Conservation (phyloP, 352 stramenopile genomes). For the Globisporangium cylindrosporum region DNA sequence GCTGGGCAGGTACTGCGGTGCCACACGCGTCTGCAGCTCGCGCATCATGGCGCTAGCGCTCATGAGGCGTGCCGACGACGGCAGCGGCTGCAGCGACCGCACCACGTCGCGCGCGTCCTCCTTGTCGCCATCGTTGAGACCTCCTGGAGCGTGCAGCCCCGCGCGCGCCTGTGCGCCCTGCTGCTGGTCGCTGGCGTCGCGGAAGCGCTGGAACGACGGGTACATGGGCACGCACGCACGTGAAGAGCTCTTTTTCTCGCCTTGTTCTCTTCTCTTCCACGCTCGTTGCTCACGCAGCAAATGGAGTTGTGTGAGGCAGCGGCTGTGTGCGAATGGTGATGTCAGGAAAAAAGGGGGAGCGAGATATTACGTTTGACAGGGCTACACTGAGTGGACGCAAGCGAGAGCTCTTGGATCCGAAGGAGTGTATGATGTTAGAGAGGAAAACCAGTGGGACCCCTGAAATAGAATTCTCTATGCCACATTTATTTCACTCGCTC, state of each 20-base stretch:
- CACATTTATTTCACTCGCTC: slow-evolving; percentile 5
- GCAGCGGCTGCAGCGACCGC: slow-evolving; percentile 15
- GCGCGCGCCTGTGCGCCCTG: slow-evolving; percentile 6
- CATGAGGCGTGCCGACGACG: slow-evolving; percentile 4
- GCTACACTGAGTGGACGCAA: not conserved
- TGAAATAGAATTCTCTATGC: slow-evolving; percentile 10
- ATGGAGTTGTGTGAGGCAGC: not conserved
- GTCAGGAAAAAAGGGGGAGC: not conserved
- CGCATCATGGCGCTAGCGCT: slow-evolving; percentile 4
- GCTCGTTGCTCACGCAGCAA: not conserved
- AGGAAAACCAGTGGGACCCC: not conserved
- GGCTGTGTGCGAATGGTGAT: not conserved
- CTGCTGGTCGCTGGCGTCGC: not conserved
- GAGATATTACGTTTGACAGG: not conserved
- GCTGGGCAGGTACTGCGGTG: slow-evolving; percentile 17
- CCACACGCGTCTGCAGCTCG: slow-evolving; percentile 13
- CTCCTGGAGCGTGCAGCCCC: not conserved
- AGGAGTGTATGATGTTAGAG: not conserved
- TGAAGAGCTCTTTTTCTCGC: not conserved
- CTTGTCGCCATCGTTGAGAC: not conserved
- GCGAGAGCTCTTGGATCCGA: not conserved
- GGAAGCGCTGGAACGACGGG: slow-evolving; percentile 17
- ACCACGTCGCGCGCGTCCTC: slow-evolving; percentile 17
- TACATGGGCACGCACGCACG: slow-evolving; percentile 7
- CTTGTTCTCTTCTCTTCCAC: not conserved